Evolutionary conservation across 176 grass and related monocot species (phyloP), one percentile per base, ranked within the genome.

Genomic region (Avena atlantica): DNA sequence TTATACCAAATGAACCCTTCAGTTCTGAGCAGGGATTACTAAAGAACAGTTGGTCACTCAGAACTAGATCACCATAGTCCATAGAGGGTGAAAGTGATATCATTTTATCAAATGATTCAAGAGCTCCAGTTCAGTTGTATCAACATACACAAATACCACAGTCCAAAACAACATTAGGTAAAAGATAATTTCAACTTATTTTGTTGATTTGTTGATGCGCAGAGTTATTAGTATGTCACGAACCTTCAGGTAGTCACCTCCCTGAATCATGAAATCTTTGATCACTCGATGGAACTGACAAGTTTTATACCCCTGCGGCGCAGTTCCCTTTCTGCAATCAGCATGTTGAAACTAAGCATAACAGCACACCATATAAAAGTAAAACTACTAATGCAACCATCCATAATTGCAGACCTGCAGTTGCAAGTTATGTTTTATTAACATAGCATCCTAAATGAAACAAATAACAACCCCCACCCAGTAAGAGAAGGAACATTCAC

Each of bases 211-310:
- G 16, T 74, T 74, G 14, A 84, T 80, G 68, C 19, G 9, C 20
- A 8, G 83, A 84, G 40, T 12, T 81, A 69, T 7, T 51, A 52
- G 12, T 42, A 57, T 73, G 34, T 42, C 52, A 89, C 76, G 50
- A 71, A 98, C 97, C 93, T 98, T 98, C 71, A 98, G n/a, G 87
- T 91, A 98, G 81, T 98, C 97, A 88, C 97, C 94, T 34, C 90
- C 85, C 90, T 98, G 97, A 89, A 98, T 92, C 94, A 99, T 99
- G 83, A 99, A 99, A 90, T 96, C 97, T 88, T 98, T 98, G 50
- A 98, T 98, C 81, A 98, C 94, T 83, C 97, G 86, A 86, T 98
- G 97, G 78, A 99, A 99, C 73, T 99, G 94, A 56, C 90, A 94
- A 68, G 92, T 90, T 31, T 99, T 99, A 78, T 90, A 99, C 68